A percentile compares a stretch with the other conserved stretches of the same genome.
phyloP scores from a whole-genome alignment of 148 eudicot genomes.

The Rhododendron ovatum region DNA sequence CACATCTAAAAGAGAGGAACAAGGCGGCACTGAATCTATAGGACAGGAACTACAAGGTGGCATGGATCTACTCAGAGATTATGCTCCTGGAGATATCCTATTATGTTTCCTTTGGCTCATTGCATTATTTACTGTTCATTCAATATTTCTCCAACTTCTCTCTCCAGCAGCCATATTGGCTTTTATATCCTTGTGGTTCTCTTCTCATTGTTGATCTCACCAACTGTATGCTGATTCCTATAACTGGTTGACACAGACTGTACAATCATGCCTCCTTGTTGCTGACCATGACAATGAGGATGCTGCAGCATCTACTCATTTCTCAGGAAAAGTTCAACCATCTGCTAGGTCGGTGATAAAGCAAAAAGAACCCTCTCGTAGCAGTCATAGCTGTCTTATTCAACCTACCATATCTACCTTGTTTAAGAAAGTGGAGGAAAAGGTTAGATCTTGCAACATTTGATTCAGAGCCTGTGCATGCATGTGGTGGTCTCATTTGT shows the following conservation, averaged over 20 bases:
- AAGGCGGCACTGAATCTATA: slow-evolving; percentile 24
- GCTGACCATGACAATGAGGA: slow-evolving; percentile 31
- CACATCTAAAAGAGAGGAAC: slow-evolving; percentile 37
- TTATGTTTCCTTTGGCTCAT: slow-evolving; percentile 7
- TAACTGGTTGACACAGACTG: slow-evolving; percentile 39
- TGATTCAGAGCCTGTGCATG: neutral
- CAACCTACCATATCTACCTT: slow-evolving; percentile 73
- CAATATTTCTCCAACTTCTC: neutral
- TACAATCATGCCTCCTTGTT: slow-evolving; percentile 15
- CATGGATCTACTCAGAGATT: slow-evolving; percentile 4
- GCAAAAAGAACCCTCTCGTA: slow-evolving; percentile 23
- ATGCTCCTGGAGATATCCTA: slow-evolving; percentile 21
- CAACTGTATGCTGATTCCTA: slow-evolving; percentile 21
- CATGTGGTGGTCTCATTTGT: slow-evolving; percentile 5
- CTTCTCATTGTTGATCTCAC: neutral
- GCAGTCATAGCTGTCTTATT: slow-evolving; percentile 48
- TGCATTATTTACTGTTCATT: slow-evolving; percentile 11
- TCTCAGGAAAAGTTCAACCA: slow-evolving; percentile 28
- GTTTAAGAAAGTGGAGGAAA: slow-evolving; percentile 70
- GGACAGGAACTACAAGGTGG: slow-evolving; percentile 38
- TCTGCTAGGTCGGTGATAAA: slow-evolving; percentile 19
- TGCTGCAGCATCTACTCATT: slow-evolving; percentile 17
- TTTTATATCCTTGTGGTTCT: neutral
- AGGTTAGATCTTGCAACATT: slow-evolving; percentile 35
- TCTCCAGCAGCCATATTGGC: neutral